phyloP scores from a whole-genome alignment of 352 stramenopile genomes.

The Phytophthora melonis region DNA sequence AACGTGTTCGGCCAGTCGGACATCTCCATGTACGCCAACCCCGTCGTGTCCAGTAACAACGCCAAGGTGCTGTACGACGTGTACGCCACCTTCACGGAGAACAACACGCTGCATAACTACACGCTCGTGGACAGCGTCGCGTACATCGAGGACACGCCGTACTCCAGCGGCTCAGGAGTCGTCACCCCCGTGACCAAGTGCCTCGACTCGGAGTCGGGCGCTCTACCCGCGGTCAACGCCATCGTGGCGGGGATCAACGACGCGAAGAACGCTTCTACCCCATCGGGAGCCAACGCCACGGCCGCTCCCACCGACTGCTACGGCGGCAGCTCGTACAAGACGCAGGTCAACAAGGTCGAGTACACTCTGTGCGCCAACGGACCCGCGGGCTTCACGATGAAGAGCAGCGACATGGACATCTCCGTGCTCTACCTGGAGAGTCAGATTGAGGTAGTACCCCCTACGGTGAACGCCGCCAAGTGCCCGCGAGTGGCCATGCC shows the following conservation, averaged over 20 bases:
- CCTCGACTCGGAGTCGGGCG: conserved; percentile 7
- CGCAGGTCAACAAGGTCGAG: conserved; percentile 10
- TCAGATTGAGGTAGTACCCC: conserved; percentile 11
- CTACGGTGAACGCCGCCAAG: not conserved
- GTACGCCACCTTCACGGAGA: conserved; percentile 30
- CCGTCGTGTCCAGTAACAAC: conserved; percentile 27
- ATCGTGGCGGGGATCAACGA: conserved; percentile 18
- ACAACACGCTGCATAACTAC: conserved; percentile 37
- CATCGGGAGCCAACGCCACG: not conserved
- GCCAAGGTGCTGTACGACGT: conserved; percentile 44
- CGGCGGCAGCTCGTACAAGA: conserved; percentile 16
- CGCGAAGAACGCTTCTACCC: conserved; percentile 7
- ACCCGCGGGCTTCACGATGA: conserved; percentile 24
- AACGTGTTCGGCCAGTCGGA: conserved; percentile 34
- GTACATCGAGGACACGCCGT: conserved; percentile 24
- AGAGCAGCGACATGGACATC: conserved; percentile 26
- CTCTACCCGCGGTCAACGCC: conserved; percentile 9
- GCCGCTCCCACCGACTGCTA: conserved; percentile 1
- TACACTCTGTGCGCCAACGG: conserved; percentile 14
- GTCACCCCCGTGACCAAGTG: conserved; percentile 11
- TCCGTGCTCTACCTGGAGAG: conserved; percentile 25
- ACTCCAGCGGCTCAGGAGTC: conserved; percentile 4
- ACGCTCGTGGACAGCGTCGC: conserved; percentile 38
- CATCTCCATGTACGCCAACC: conserved; percentile 45
- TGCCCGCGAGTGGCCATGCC: conserved; percentile 1